Evolutionary conservation across 192 early-diverging fungal genomes (phyloP).

Genomic region (Backusella liffmaniae): DNA sequence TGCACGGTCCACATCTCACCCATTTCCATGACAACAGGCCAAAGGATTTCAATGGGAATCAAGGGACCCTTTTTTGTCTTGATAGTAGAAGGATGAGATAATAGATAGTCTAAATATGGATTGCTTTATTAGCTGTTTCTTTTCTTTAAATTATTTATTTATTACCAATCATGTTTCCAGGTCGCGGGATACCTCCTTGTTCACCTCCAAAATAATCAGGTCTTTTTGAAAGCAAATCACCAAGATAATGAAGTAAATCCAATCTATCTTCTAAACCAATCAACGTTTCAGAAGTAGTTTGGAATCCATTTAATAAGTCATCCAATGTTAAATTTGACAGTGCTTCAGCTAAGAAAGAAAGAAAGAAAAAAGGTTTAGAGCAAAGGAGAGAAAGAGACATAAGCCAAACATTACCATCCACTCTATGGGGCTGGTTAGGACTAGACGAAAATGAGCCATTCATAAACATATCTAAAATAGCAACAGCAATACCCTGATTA

Average conservation of each 20-base stretch:
- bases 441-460: conserved; percentile 72
- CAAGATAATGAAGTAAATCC: conserved; percentile 69
- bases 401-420: conserved; percentile 56
- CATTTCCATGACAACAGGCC: conserved; percentile 79
- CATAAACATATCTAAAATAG: conserved; percentile 81
- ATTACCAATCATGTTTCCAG: conserved; percentile 78
- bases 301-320: conserved; percentile 65
- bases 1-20: conserved; percentile 80
- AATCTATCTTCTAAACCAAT: conserved; percentile 77
- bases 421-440: conserved; percentile 58
- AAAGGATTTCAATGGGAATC: conserved; percentile 67
- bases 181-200: conserved; percentile 53
- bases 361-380: background rate
- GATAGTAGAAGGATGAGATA: conserved; percentile 54
- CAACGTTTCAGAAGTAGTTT: conserved; percentile 63
- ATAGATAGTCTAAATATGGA: conserved; percentile 52
- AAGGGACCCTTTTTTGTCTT: conserved; percentile 30
- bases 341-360: conserved; percentile 40
- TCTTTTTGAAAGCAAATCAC: conserved; percentile 48
- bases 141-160: background rate
- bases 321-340: conserved; percentile 52
- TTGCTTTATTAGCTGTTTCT: background rate
- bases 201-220: conserved; percentile 58
- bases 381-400: background rate
- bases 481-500: conserved; percentile 85